Percentiles rank a stretch among this genome's conserved stretches.
Conservation (phyloP, 176 grass and related monocot genomes). For the Echinochloa phyllopogon region DNA sequence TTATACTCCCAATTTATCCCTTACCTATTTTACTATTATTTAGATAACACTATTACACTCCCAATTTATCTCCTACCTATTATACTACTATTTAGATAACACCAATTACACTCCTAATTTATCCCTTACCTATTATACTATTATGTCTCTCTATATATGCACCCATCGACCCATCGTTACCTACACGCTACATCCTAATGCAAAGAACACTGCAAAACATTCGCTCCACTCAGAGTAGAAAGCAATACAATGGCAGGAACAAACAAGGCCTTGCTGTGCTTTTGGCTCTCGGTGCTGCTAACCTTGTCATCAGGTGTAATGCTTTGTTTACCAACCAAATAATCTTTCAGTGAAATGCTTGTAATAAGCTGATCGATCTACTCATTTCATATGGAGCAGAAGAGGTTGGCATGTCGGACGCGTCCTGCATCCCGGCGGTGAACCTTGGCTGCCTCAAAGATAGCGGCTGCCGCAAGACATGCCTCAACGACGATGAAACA, state of each 20-base stretch:
- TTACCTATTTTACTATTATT: too few relatives aligned
- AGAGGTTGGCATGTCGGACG: neutral
- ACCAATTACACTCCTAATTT: neutral
- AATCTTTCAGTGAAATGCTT: neutral
- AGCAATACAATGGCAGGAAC: constrained; percentile 20
- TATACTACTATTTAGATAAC: neutral
- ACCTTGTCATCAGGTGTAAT: constrained; percentile 14
- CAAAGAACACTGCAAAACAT: neutral
- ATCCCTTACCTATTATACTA: neutral
- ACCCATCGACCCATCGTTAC: neutral
- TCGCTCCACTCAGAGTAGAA: neutral
- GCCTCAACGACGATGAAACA: neutral
- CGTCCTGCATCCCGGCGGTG: neutral
- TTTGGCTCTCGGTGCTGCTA: neutral
- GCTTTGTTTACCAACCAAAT: neutral
- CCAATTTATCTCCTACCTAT: neutral
- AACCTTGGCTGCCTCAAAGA: neutral
- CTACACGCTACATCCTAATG: neutral
- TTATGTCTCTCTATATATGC: neutral
- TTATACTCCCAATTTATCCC: neutral
- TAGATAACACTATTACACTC: neutral
- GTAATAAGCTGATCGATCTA: neutral
- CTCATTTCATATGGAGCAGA: neutral
- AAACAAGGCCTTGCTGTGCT: neutral
- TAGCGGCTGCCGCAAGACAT: neutral